A percentile compares a stretch with the other conserved stretches of the same genome.
Evolutionary conservation across 805 yeast species (phyloP).

Genomic region (Kazachstania martiniae): DNA sequence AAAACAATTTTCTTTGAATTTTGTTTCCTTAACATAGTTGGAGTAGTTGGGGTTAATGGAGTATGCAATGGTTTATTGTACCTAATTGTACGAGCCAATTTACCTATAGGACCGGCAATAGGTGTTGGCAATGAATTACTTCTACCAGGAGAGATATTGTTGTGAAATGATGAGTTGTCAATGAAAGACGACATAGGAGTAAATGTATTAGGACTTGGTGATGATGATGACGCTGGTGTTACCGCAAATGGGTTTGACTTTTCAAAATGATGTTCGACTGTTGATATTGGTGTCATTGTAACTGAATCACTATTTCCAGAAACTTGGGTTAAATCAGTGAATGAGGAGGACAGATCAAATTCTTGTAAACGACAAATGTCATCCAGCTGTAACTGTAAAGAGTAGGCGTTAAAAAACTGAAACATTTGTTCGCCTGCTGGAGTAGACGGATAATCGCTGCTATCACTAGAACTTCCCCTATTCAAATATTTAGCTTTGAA

Average conservation of each 20-base stretch:
- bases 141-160: neutral
- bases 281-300: too few relatives aligned
- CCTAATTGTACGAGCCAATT: neutral
- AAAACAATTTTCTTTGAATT: slow-evolving; percentile 7
- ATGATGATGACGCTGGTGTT: neutral
- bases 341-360: slow-evolving; percentile 6
- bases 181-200: neutral
- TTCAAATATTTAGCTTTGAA: slow-evolving; percentile 23
- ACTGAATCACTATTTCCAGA: too few relatives aligned
- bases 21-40: slow-evolving; percentile 1
- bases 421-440: slow-evolving; percentile 11
- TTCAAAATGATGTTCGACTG: too few relatives aligned
- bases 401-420: slow-evolving; percentile 11
- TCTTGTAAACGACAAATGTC: slow-evolving; percentile 21
- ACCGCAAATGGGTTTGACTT: too few relatives aligned
- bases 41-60: slow-evolving; percentile 19
- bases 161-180: neutral
- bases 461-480: slow-evolving; percentile 1
- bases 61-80: neutral
- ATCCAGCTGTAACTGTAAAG: slow-evolving; percentile 14
- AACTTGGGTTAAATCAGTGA: too few relatives aligned
- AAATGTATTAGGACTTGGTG: neutral
- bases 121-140: too few relatives aligned
- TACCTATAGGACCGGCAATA: too few relatives aligned
- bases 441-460: neutral